phyloP scores from a whole-genome alignment of 1,284 basidiomycete species.

The Puccinia triticina region DNA sequence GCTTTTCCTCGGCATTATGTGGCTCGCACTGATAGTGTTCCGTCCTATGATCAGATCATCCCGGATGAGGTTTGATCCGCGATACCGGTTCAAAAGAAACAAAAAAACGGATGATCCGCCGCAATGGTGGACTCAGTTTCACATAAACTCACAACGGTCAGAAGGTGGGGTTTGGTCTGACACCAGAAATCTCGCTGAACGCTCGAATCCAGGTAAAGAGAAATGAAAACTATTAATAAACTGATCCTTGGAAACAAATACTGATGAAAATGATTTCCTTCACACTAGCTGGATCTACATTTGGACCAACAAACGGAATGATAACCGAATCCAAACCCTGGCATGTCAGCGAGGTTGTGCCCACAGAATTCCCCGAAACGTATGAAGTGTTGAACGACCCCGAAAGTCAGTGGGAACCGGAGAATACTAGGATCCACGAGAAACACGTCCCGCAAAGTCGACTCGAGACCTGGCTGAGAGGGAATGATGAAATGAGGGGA shows the following conservation, averaged over 20 bases:
- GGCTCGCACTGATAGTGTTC: neutral
- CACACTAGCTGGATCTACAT: neutral
- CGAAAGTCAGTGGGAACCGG: neutral
- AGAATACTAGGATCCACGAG: neutral
- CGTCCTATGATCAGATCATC: slow-evolving; percentile 5
- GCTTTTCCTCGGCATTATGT: neutral
- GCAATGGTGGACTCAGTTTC: slow-evolving; percentile 27
- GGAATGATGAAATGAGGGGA: neutral
- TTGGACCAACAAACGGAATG: neutral
- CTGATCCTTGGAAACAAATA: neutral
- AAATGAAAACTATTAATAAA: neutral
- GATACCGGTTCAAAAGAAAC: neutral
- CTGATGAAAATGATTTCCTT: neutral
- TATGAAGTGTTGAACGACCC: neutral
- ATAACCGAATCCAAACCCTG: neutral
- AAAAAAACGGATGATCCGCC: neutral
- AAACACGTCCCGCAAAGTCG: neutral
- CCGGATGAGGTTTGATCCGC: neutral
- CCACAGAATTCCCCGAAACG: neutral
- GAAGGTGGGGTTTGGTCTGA: neutral
- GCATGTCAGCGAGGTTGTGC: neutral
- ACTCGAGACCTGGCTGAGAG: slow-evolving; percentile 11
- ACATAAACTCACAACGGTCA: neutral
- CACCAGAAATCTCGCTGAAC: neutral
- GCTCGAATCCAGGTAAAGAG: neutral